Percentiles rank a stretch among this genome's conserved stretches.
Evolutionary conservation across 345 rosid species (phyloP).

Genomic region (Populus simonii): DNA sequence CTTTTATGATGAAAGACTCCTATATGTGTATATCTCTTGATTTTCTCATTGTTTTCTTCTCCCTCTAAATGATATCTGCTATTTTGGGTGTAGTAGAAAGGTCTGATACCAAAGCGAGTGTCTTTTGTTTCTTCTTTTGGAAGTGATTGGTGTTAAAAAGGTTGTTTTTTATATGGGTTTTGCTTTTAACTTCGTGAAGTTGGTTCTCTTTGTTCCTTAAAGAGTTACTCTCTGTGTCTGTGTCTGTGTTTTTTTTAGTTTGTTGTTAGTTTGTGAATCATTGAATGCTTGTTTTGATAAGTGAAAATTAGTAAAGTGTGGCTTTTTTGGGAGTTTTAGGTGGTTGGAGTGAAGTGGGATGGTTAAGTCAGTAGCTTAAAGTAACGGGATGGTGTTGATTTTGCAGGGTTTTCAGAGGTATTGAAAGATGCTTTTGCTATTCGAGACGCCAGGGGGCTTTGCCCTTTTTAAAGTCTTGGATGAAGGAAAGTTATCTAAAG

Average conservation of each 20-base stretch:
- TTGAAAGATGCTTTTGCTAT: constrained; percentile 53
- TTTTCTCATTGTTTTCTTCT: background rate
- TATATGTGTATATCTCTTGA: background rate
- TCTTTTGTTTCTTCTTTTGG: background rate
- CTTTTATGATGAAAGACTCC: background rate
- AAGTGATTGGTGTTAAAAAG: background rate
- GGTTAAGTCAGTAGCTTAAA: background rate
- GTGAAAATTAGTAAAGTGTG: background rate
- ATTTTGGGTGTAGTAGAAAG: background rate
- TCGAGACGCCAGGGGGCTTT: constrained; percentile 76
- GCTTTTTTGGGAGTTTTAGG: background rate
- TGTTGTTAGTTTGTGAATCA: background rate
- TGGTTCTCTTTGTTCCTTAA: background rate
- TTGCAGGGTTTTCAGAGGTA: background rate
- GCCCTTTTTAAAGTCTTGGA: constrained; percentile 66
- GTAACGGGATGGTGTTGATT: background rate
- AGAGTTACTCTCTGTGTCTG: background rate
- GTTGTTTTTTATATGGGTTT: background rate
- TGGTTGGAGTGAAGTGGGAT: background rate
- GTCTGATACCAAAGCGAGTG: background rate
- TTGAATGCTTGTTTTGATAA: background rate
- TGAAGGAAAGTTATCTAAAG: constrained; percentile 65
- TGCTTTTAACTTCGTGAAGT: background rate
- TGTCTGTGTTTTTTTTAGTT: background rate
- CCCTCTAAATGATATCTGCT: background rate